A percentile compares a stretch with the other conserved stretches of the same genome.
These are phyloP conservation scores for Scutellaria galericulata DNA, from an alignment of 257 asterid genomes.

Conservation along the genomic window DNA sequence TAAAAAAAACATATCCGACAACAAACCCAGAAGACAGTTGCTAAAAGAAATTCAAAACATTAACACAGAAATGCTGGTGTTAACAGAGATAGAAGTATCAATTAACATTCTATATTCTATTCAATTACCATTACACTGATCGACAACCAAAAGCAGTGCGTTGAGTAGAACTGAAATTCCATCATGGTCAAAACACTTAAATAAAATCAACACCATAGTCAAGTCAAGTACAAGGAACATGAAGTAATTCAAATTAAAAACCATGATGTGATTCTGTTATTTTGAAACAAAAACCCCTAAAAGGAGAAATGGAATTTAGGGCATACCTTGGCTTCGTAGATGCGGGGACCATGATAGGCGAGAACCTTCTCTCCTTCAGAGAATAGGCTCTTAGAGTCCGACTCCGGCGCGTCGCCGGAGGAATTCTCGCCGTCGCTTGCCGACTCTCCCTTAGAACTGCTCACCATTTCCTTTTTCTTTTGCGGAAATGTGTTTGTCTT, in stretches of 20 bases:
- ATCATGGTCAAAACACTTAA: neutral
- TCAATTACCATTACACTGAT: neutral
- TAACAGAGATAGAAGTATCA: neutral
- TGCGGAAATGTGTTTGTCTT: neutral
- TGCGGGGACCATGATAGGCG: slow-evolving; percentile 89
- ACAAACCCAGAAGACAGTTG: neutral
- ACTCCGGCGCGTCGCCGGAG: slow-evolving; percentile 67
- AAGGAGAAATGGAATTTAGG: slow-evolving; percentile 28
- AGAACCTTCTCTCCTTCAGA: slow-evolving; percentile 90
- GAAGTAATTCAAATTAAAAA: slow-evolving; percentile 21
- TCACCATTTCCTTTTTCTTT: slow-evolving; percentile 33
- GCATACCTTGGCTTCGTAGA: slow-evolving; percentile 59
- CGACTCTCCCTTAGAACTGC: slow-evolving; percentile 61
- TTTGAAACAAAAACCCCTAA: slow-evolving; percentile 41
- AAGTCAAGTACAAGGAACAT: neutral
- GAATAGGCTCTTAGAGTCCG: slow-evolving; percentile 58
- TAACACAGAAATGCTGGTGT: neutral
- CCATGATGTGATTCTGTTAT: neutral
- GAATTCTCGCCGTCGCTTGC: slow-evolving; percentile 73
- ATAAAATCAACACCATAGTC: neutral
- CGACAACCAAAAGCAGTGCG: neutral
- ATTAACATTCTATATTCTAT: neutral
- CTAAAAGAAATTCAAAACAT: neutral
- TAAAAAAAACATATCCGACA: slow-evolving; percentile 7
- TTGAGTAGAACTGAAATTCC: slow-evolving; percentile 10